phyloP scores from a whole-genome alignment of 805 yeast genomes.

The Starmera quercuum region DNA sequence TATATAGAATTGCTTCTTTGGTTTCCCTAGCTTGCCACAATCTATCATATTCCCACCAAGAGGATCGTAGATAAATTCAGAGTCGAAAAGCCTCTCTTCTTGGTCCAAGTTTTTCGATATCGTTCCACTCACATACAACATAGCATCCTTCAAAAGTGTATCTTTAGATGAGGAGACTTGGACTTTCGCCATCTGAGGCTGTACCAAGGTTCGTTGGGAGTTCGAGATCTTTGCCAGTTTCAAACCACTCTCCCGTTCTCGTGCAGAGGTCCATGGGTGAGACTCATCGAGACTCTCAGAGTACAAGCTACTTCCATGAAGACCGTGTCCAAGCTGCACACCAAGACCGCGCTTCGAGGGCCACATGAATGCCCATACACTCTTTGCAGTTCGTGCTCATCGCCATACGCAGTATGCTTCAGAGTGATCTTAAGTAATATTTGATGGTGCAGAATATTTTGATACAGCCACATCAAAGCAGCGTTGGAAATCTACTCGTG shows the following conservation, averaged over 20 bases:
- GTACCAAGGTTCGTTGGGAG: slow-evolving; percentile 5
- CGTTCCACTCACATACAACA: background rate
- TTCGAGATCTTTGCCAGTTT: slow-evolving; percentile 7
- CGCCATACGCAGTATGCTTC: too few species aligned
- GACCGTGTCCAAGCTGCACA: slow-evolving; percentile 34
- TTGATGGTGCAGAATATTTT: too few species aligned
- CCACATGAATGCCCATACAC: slow-evolving; percentile 22
- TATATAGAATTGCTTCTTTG: background rate
- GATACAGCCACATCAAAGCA: too few species aligned
- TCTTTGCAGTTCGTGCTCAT: too few species aligned
- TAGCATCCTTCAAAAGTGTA: background rate
- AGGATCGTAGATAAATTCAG: slow-evolving; percentile 29
- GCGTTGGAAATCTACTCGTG: too few species aligned
- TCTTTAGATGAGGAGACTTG: background rate
- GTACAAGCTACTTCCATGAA: slow-evolving; percentile 25
- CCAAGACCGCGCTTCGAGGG: slow-evolving; percentile 36
- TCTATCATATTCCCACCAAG: slow-evolving; percentile 16
- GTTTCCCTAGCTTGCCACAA: background rate
- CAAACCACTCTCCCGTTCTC: slow-evolving; percentile 16
- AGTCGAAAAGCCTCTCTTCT: slow-evolving; percentile 8
- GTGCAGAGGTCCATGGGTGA: slow-evolving; percentile 20
- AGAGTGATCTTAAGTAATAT: too few species aligned
- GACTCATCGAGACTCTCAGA: slow-evolving; percentile 9
- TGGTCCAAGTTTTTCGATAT: slow-evolving; percentile 1
- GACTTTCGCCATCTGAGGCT: slow-evolving; percentile 5